A percentile compares a stretch with the other conserved stretches of the same genome.
Evolutionary conservation across 805 yeast genomes (phyloP).

Genomic region (Alloascoidea hylecoeti): DNA sequence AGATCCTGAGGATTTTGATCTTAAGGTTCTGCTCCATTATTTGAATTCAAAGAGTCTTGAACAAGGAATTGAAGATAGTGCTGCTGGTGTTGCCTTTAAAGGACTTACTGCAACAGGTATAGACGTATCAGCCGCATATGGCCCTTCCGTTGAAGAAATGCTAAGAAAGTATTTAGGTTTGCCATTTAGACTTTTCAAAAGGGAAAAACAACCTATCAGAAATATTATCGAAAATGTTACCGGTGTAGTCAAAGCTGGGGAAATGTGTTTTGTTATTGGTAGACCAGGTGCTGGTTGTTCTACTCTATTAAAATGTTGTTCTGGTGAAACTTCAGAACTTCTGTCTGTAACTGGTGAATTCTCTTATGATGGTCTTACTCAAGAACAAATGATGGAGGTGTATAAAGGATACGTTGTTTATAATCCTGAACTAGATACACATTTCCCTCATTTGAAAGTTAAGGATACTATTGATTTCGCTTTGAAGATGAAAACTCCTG

Average conservation of each 20-base stretch:
- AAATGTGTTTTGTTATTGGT: constrained; percentile 37
- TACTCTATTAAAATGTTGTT: constrained; percentile 29
- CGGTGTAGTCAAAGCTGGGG: constrained; percentile 34
- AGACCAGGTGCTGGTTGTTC: constrained; percentile 59
- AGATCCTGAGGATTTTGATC: constrained; percentile 25
- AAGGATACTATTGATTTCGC: constrained; percentile 37
- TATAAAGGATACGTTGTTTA: constrained; percentile 36
- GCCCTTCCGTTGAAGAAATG: constrained; percentile 30
- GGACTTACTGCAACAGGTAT: constrained; percentile 29
- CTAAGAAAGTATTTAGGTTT: constrained; percentile 17
- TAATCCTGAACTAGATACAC: constrained; percentile 35
- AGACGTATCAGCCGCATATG: constrained; percentile 37
- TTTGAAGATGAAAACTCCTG: constrained; percentile 30
- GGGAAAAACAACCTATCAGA: constrained; percentile 18
- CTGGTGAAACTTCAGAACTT: constrained; percentile 30
- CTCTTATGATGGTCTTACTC: constrained; percentile 34
- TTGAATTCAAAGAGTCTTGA: too few species aligned
- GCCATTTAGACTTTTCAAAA: constrained; percentile 19
- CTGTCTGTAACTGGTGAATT: constrained; percentile 23
- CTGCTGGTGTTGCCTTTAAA: constrained; percentile 32
- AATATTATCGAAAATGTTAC: constrained; percentile 21
- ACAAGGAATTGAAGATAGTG: constrained; percentile 32
- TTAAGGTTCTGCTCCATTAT: constrained; percentile 22
- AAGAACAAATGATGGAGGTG: constrained; percentile 28
- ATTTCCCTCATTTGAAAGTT: constrained; percentile 36